Base-by-base conservation (phyloP, 257 asterid species). In the Ajuga chamaepitys region DNA sequence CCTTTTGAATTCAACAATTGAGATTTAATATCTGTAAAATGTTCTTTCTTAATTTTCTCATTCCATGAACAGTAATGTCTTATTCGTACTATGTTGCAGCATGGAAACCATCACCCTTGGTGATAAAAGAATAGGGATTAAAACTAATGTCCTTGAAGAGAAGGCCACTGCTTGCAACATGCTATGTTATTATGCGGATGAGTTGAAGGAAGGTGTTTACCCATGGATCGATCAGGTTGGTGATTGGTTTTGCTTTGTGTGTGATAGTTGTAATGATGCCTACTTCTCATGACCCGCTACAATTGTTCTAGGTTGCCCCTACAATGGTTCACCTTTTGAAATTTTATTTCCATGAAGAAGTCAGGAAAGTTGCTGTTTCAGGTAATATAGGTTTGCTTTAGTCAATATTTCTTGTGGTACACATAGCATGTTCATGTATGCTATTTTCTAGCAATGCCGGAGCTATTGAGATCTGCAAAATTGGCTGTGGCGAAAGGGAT, bases 221-320 rank as follows among this genome's bases (percentile, higher is more conserved):
- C 99, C 99, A 8, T 93, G 97, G 97, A 89, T 93, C 25, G 99
- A 93, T 75, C 97, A 93, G 97, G 99, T 93, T 71, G 65, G 88
- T 77, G 24, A 68, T 59, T 53, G 28, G 22, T 56, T 75, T 56
- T 71, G 56, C 41, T 58, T 47, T 56, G 26, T 63, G 20, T 32
- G 62, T 62, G 53, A 61, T 58, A 67, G 38, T 71, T 45, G 50
- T 17, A 25, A 9, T 40, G 20, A 46, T 46, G 69, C 58, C 40
- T 47, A 48, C 60, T 22, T 68, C 9, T 46, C 24, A 52, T 59
- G 44, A 17, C n/a, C 46, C 9, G 7, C 70, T 61, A 18, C 63
- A 51, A 69, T 60, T 74, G 74, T 32, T 77, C 65, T 75, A 88
- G 98, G 98, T 91, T 74, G 96, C 95, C 54, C 95, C 95, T 48